Conservation (phyloP, 352 stramenopile genomes). For the Globisporangium rhizosaccharum region DNA sequence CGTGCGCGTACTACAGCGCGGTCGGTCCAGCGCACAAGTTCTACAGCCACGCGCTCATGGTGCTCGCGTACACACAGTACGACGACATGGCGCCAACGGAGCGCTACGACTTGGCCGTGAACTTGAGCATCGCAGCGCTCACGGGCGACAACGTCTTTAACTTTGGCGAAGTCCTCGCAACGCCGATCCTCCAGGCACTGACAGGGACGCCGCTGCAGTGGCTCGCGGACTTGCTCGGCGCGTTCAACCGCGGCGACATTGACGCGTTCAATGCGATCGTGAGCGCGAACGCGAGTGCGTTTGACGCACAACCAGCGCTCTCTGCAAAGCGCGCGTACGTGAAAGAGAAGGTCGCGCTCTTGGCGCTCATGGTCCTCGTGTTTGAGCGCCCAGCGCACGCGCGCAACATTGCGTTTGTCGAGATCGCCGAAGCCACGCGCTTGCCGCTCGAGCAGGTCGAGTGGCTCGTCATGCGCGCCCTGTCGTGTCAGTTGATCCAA, state of each 20-base stretch:
- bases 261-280: conserved; percentile 91
- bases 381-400: conserved; percentile 94
- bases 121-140: conserved; percentile 95
- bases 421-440: conserved; percentile 89
- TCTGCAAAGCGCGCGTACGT: conserved; percentile 92
- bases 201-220: conserved; percentile 90
- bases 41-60: conserved; percentile 95
- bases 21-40: conserved; percentile 93
- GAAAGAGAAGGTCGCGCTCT: conserved; percentile 97
- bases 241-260: conserved; percentile 95
- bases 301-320: conserved; percentile 91
- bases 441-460: conserved; percentile 92
- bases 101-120: conserved; percentile 86
- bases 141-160: conserved; percentile 98
- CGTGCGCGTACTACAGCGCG: conserved; percentile 90
- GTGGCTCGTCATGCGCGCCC: conserved; percentile 97
- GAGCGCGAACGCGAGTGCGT: conserved; percentile 62
- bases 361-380: conserved; percentile 96
- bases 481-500: conserved; percentile 95
- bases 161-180: conserved; percentile 97
- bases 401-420: conserved; percentile 90
- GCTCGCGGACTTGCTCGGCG: conserved; percentile 92
- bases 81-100: conserved; percentile 83
- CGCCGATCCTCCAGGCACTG: conserved; percentile 90
- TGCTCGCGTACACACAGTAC: conserved; percentile 93